phyloP scores from a whole-genome alignment of 2,329 filamentous ascomycete species.

The Fusarium oligoseptatum region DNA sequence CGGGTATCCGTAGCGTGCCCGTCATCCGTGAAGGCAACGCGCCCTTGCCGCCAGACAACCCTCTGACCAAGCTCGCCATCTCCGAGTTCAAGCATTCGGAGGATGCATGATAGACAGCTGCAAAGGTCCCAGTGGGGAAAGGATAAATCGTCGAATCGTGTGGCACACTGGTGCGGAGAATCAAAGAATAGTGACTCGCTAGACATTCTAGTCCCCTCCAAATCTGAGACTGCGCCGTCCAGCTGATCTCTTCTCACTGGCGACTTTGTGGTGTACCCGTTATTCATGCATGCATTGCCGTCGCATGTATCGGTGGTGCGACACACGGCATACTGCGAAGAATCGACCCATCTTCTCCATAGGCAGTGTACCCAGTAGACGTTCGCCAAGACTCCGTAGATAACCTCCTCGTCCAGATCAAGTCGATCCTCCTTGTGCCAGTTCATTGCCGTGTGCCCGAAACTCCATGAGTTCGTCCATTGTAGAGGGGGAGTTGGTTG shows the following conservation, averaged over 20 bases:
- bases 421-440: constrained; percentile 17
- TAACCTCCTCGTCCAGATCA: constrained; percentile 17
- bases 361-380: constrained; percentile 22
- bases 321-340: constrained; percentile 31
- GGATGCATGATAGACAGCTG: constrained; percentile 42
- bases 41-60: constrained; percentile 65
- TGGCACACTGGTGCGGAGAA: constrained; percentile 42
- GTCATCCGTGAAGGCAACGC: constrained; percentile 79
- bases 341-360: constrained; percentile 25
- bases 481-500: constrained; percentile 32
- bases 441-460: constrained; percentile 17
- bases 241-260: constrained; percentile 39
- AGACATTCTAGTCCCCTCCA: constrained; percentile 42
- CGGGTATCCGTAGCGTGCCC: constrained; percentile 74
- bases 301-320: constrained; percentile 36
- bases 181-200: constrained; percentile 41
- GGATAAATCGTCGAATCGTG: constrained; percentile 35
- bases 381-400: constrained; percentile 28
- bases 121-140: constrained; percentile 39
- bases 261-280: constrained; percentile 35
- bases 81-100: constrained; percentile 50
- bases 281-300: constrained; percentile 38
- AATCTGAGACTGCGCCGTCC: constrained; percentile 42
- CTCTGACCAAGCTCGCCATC: constrained; percentile 52
- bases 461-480: constrained; percentile 22